Evolutionary conservation across 164 flowering plant species (phyloP), one percentile per base, ranked within the genome.

Genomic region (Berberis thunbergii): DNA sequence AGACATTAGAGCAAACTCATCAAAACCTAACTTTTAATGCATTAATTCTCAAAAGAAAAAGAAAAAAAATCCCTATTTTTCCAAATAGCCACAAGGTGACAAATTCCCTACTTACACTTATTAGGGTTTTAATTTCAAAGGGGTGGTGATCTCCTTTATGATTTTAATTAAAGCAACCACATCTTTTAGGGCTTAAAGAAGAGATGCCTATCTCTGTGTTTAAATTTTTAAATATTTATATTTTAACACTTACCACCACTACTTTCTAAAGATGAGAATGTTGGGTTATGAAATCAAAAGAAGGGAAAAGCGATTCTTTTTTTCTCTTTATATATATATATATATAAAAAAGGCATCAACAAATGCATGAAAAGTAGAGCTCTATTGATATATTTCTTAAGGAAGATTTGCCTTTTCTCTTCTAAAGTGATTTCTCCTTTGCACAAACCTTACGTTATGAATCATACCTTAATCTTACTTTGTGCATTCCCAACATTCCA

Each of bases 311-410:
- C 55, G 64, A 63, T 69, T 81, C 86, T 81, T 46, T 58, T 11
- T 53, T 9, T 26, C 26, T 26, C 26, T 26, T 26, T 26, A 26
- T 42, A 10, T 8, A 11, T 42, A 3, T 57, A 8, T 58, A 11
- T 42, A 10, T 58, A 11, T 41, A 10, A 11, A 68, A 67, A 76
- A 73, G 74, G 65, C 70, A 70, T 76, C 73, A 76, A 49, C 26
- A 75, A 49, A 69, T 72, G 75, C 86, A 82, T 86, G 69, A 80
- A 86, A 86, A 86, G 91, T 75, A 78, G 86, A 69, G 76, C 76
- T 63, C 79, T 79, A 78, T 82, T 79, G 55, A 26, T 67, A 77
- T 76, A 77, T 79, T 78, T 82, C 76, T 75, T 75, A 70, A 76
- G 82, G 84, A 83, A 78, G 82, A 80, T 79, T 70, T 79, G 71